A percentile compares a stretch with the other conserved stretches of the same genome.
phyloP scores from a whole-genome alignment of 371 early-diverging fungal genomes.

The Lichtheimia corymbifera region DNA sequence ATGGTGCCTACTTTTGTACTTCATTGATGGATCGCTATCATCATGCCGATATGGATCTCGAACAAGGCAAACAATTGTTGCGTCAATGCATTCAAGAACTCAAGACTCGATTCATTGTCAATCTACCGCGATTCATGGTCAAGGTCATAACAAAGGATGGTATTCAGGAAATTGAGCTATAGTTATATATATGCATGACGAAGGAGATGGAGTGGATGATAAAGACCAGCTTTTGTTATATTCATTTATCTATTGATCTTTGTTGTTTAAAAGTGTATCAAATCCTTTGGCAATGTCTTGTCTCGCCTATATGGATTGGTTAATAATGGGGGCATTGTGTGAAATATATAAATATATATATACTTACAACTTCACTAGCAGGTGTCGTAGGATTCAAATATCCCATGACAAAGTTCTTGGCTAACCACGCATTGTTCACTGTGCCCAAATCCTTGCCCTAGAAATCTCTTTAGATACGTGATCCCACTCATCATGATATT shows the following conservation, averaged over 20 bases:
- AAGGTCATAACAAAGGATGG: slow-evolving; percentile 89
- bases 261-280: slow-evolving; percentile 15
- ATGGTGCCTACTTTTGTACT: slow-evolving; percentile 88
- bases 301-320: slow-evolving; percentile 13
- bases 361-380: slow-evolving; percentile 43
- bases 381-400: slow-evolving; percentile 62
- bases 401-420: slow-evolving; percentile 63
- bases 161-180: slow-evolving; percentile 61
- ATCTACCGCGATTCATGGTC: slow-evolving; percentile 80
- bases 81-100: slow-evolving; percentile 87
- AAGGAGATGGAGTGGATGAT: no score
- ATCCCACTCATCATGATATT: background rate
- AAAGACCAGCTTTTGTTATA: no score
- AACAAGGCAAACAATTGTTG: slow-evolving; percentile 80
- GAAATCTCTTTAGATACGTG: background rate
- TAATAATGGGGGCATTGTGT: background rate
- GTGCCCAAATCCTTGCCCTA: slow-evolving; percentile 59
- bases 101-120: slow-evolving; percentile 84
- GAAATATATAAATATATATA: background rate
- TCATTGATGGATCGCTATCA: slow-evolving; percentile 95
- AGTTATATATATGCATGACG: slow-evolving; percentile 7
- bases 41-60: slow-evolving; percentile 78
- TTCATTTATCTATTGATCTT: slow-evolving; percentile 2
- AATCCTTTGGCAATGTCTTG: slow-evolving; percentile 30
- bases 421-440: slow-evolving; percentile 60